Conservation (phyloP, 495 filamentous ascomycete species). For the Daldinia grandis region DNA sequence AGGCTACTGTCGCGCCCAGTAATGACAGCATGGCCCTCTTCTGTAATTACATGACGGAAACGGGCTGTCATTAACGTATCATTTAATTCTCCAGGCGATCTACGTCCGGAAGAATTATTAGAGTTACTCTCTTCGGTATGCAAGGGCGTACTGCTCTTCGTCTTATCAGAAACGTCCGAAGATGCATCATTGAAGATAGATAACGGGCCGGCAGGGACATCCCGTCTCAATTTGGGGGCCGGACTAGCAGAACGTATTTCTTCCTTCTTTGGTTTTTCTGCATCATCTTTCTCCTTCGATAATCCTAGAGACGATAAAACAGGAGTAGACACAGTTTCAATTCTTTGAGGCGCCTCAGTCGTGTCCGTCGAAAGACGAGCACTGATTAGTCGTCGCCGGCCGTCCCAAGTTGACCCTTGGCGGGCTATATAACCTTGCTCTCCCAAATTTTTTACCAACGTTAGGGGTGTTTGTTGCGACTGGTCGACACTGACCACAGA, state of each 20-base stretch:
- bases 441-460: constrained; percentile 43
- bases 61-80: constrained; percentile 66
- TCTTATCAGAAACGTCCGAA: constrained; percentile 45
- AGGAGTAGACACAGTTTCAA: constrained; percentile 12
- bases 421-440: constrained; percentile 44
- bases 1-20: constrained; percentile 77
- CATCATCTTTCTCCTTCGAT: constrained; percentile 6
- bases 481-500: constrained; percentile 79
- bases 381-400: constrained; percentile 23
- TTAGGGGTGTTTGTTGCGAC: constrained; percentile 48
- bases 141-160: constrained; percentile 13
- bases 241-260: constrained; percentile 39
- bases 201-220: constrained; percentile 29
- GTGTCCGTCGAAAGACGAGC: constrained; percentile 23
- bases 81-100: constrained; percentile 46
- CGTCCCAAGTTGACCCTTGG: constrained; percentile 42
- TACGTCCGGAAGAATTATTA: constrained; percentile 25
- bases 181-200: constrained; percentile 47
- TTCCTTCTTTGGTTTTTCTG: constrained; percentile 15
- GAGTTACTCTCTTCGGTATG: constrained; percentile 11
- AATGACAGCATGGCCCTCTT: constrained; percentile 85
- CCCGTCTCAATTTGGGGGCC: constrained; percentile 44
- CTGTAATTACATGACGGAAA: constrained; percentile 81
- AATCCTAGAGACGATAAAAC: constrained; percentile 6
- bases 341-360: constrained; percentile 5